phyloP scores from a whole-genome alignment of 2,329 filamentous ascomycete genomes.

The Tricladium varicosporioides region DNA sequence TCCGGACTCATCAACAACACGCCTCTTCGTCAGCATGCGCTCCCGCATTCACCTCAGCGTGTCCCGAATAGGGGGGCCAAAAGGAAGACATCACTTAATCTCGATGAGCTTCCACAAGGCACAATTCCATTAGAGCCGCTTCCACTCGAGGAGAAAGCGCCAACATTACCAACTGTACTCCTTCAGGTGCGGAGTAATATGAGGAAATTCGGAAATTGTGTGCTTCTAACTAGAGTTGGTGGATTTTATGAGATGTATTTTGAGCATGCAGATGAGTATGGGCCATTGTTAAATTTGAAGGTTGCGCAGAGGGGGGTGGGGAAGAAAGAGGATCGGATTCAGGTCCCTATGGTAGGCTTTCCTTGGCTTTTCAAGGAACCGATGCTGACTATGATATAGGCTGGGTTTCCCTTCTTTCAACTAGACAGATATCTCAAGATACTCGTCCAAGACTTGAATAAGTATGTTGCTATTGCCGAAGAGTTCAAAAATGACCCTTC shows the following conservation, averaged over 20 bases:
- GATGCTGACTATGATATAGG: constrained; percentile 43
- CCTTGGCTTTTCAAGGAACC: background rate
- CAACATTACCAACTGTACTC: constrained; percentile 80
- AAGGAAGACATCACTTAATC: constrained; percentile 50
- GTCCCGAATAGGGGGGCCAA: constrained; percentile 47
- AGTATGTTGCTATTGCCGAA: constrained; percentile 91
- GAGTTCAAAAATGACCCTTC: constrained; percentile 77
- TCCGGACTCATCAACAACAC: constrained; percentile 4
- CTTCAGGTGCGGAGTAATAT: constrained; percentile 87
- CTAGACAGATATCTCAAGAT: constrained; percentile 90
- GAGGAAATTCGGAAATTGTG: constrained; percentile 84
- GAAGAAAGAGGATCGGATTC: constrained; percentile 67
- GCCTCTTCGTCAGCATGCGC: constrained; percentile 9
- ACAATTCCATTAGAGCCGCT: constrained; percentile 39
- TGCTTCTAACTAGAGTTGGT: constrained; percentile 87
- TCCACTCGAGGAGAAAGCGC: constrained; percentile 40
- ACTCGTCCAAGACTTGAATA: constrained; percentile 85
- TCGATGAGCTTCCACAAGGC: constrained; percentile 58
- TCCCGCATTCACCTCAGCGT: constrained; percentile 4
- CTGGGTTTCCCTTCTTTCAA: constrained; percentile 91
- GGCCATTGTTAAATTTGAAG: constrained; percentile 83
- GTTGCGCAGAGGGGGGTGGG: constrained; percentile 76
- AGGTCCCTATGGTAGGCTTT: constrained; percentile 75
- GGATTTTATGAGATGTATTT: constrained; percentile 99
- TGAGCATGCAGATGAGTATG: constrained; percentile 88